A percentile compares a stretch with the other conserved stretches of the same genome.
phyloP scores from a whole-genome alignment of 73 alveolate species.

The Paramecium caudatum region DNA sequence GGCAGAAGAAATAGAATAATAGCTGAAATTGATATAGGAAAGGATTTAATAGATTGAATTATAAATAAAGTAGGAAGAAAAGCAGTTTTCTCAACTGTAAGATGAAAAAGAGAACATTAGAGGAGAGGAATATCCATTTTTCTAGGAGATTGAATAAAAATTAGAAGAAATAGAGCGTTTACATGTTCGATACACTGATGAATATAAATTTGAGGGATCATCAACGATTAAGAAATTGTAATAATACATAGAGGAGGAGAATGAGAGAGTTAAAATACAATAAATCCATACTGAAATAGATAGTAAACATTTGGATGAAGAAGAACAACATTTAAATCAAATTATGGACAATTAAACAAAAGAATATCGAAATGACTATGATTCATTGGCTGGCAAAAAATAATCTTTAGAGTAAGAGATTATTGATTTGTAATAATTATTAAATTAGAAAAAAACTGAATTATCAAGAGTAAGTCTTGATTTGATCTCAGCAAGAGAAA shows the following conservation, averaged over 20 bases:
- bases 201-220: constrained; percentile 32
- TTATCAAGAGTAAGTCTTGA: constrained; percentile 22
- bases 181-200: constrained; percentile 27
- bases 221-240: not conserved
- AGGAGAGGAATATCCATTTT: constrained; percentile 68
- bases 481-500: not conserved
- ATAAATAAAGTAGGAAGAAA: constrained; percentile 17
- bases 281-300: constrained; percentile 64
- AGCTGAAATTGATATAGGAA: not conserved
- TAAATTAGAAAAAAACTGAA: constrained; percentile 5
- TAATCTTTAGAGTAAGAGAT: constrained; percentile 9
- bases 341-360: constrained; percentile 63
- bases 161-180: constrained; percentile 21
- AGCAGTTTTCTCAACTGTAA: not conserved
- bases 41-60: not conserved
- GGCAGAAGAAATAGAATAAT: constrained; percentile 66
- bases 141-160: constrained; percentile 55
- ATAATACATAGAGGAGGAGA: constrained; percentile 58
- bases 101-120: constrained; percentile 60
- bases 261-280: constrained; percentile 55
- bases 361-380: constrained; percentile 44
- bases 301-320: constrained; percentile 69
- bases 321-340: constrained; percentile 34
- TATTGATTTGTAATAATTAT: not conserved
- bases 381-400: not conserved